Evolutionary conservation across 2,329 filamentous ascomycete species (phyloP).

Genomic region (Aspergillus sp.): DNA sequence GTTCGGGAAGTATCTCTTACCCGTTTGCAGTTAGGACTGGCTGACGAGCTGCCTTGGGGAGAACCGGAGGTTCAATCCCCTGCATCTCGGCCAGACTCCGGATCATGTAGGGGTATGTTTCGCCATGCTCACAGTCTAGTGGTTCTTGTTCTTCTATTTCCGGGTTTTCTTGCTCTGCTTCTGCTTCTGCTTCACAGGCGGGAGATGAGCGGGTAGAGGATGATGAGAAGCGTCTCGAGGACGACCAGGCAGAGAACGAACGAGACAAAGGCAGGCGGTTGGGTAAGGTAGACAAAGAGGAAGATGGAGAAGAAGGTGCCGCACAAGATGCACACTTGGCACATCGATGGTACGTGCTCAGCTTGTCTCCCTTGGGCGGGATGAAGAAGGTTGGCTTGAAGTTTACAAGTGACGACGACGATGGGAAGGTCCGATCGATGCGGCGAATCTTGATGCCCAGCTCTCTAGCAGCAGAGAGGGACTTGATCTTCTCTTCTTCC

Average conservation of each 20-base stretch:
- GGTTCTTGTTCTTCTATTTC: no score
- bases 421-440: neutral
- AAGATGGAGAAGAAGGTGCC: neutral
- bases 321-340: neutral
- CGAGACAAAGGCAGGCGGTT: neutral
- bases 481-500: neutral
- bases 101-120: neutral
- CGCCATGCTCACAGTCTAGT: neutral
- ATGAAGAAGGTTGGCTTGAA: constrained; percentile 3
- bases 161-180: no score
- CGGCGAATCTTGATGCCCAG: neutral
- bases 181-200: neutral
- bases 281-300: neutral
- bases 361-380: neutral
- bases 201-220: neutral
- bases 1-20: neutral
- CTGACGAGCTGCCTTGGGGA: neutral
- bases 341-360: neutral
- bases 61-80: neutral
- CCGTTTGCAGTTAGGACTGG: neutral
- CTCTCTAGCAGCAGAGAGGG: neutral
- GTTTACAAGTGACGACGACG: neutral
- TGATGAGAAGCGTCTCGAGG: neutral
- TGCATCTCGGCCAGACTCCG: neutral
- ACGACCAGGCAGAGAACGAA: neutral